Evolutionary conservation across 768 basidiomycete genomes (phyloP).

Genomic region (Termitomyces sp.): DNA sequence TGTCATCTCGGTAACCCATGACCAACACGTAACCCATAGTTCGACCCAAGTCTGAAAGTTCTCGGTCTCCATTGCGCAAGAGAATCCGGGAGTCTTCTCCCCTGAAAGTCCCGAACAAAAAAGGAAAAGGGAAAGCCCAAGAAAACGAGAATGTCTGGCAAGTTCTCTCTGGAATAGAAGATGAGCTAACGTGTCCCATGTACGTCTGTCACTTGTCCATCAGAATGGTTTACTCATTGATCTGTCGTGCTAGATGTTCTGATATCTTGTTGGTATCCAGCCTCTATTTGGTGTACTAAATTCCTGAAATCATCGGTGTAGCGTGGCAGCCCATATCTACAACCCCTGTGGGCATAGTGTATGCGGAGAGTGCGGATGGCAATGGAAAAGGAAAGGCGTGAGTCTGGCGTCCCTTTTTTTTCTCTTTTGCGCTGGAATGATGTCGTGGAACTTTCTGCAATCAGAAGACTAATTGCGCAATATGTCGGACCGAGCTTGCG

Average conservation of each 20-base stretch:
- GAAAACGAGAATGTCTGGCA: conserved; percentile 16
- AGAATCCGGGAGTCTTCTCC: conserved; percentile 10
- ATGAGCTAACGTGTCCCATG: conserved; percentile 71
- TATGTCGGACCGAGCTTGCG: conserved; percentile 50
- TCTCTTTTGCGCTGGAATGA: background rate
- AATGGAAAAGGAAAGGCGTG: conserved; percentile 56
- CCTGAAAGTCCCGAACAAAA: conserved; percentile 22
- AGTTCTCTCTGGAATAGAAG: conserved; percentile 47
- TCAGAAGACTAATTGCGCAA: conserved; percentile 45
- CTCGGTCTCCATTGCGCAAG: conserved; percentile 5
- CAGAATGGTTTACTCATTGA: background rate
- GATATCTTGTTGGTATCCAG: conserved; percentile 54
- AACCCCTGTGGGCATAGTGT: conserved; percentile 74
- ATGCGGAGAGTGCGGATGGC: conserved; percentile 62
- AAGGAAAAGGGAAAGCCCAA: conserved; percentile 39
- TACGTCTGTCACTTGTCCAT: conserved; percentile 28
- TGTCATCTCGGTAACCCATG: background rate
- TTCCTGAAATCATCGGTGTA: conserved; percentile 18
- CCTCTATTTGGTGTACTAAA: background rate
- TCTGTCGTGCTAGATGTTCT: conserved; percentile 46
- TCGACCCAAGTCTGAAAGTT: background rate
- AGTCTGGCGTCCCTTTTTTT: conserved; percentile 12
- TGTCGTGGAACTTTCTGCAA: background rate
- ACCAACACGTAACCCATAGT: background rate
- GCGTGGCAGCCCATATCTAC: conserved; percentile 55